A percentile compares a stretch with the other conserved stretches of the same genome.
phyloP scores from a whole-genome alignment of 2,329 filamentous ascomycete species.

The Neonectria magnoliae region DNA sequence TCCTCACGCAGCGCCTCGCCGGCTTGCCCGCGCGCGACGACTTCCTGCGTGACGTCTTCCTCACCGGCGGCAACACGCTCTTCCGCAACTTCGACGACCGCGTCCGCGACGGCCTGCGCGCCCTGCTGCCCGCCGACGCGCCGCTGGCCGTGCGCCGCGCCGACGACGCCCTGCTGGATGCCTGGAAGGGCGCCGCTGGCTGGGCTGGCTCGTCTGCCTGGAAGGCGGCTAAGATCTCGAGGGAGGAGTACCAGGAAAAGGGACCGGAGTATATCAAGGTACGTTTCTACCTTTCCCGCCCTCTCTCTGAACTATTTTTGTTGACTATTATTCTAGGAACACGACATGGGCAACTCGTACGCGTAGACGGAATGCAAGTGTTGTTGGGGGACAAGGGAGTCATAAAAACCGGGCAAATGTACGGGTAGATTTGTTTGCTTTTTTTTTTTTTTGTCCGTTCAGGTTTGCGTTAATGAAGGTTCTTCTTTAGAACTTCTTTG shows the following conservation, averaged over 20 bases:
- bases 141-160: slow-evolving; percentile 78
- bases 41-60: slow-evolving; percentile 86
- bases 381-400: slow-evolving; percentile 34
- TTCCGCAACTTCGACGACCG: slow-evolving; percentile 90
- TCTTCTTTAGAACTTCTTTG: slow-evolving; percentile 15
- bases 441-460: slow-evolving; percentile 22
- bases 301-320: background rate
- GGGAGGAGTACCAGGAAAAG: slow-evolving; percentile 90
- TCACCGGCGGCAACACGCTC: slow-evolving; percentile 92
- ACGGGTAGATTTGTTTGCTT: slow-evolving; percentile 30
- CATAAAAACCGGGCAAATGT: slow-evolving; percentile 34
- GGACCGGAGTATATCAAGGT: slow-evolving; percentile 94
- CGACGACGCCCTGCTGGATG: slow-evolving; percentile 81
- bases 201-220: slow-evolving; percentile 76
- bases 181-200: slow-evolving; percentile 90
- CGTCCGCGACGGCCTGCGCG: slow-evolving; percentile 75
- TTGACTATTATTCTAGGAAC: slow-evolving; percentile 59
- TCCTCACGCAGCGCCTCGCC: slow-evolving; percentile 83
- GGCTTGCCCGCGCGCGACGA: slow-evolving; percentile 67
- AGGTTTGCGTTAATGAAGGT: slow-evolving; percentile 30
- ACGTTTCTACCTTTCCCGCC: slow-evolving; percentile 40
- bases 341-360: slow-evolving; percentile 72
- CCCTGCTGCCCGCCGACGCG: slow-evolving; percentile 75
- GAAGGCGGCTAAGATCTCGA: slow-evolving; percentile 74
- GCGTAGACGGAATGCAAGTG: slow-evolving; percentile 45